Base-by-base conservation (phyloP, 2,329 filamentous ascomycete species). In the Microthyrium microscopicum region DNA sequence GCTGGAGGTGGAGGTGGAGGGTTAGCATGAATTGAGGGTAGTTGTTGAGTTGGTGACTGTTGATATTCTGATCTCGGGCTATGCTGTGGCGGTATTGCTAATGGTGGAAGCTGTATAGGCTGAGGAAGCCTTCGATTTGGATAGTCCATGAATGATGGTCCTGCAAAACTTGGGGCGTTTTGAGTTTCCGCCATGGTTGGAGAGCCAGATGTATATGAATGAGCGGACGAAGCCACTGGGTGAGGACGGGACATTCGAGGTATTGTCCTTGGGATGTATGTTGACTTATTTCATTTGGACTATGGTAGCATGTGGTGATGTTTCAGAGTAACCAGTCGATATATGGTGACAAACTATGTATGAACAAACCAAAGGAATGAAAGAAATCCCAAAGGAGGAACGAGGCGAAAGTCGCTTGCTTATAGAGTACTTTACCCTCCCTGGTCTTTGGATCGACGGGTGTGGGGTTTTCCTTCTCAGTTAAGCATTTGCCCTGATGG, bases 141-240 rank as follows among this genome's bases (percentile, higher is more conserved):
- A 38, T 53, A 52, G 37, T 52, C 52, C 29, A 52, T 45, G 42
- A 57, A 61, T 25, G 45, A 46, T 24, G 56, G 50, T 29, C 52
- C 46, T 20, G 56, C 54, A 33, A 61, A 56, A 33, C 48, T 44
- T 33, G 54, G 55, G 33, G 51, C 49, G 36, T 53, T 58, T 41
- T 61, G 59, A 36, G 54, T 58, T 43, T 61, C 57, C 20, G 58
- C 58, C 58, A 62, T 62, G 38, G 49, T 49, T 48, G 49, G 39
- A 41, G 49, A 37, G 36, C 49, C 43, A 44, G 42, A 46, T 41
- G 44, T 46, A 32, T 25, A 13, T 9, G 13, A 13, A 13, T 9
- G 22, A 13, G 13, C 9, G 22, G 13, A 25, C 9, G 22, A 13
- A 9, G 22, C 9, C 9, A 25, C 9, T 9, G 22, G 13, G 22